Conservation (phyloP, 345 rosid genomes). For the Sonneratia caseolaris region DNA sequence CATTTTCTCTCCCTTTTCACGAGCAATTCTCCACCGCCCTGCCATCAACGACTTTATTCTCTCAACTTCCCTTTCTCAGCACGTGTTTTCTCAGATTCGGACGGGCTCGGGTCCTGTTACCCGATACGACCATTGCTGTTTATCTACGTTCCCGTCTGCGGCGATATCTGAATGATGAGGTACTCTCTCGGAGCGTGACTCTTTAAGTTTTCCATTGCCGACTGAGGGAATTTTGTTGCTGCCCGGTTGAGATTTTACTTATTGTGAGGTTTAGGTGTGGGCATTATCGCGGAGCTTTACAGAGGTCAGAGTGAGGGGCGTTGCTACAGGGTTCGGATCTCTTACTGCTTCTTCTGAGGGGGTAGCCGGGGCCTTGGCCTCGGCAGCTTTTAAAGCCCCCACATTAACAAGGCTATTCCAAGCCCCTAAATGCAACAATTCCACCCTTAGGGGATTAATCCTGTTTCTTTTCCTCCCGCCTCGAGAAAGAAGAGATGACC, state of each 20-base stretch:
- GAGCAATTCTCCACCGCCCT: neutral
- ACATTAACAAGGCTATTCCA: constrained; percentile 28
- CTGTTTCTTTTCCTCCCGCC: constrained; percentile 9
- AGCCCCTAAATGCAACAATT: constrained; percentile 6
- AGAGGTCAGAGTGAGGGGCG: constrained; percentile 11
- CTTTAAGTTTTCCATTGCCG: neutral
- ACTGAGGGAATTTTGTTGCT: neutral
- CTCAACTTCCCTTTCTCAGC: neutral
- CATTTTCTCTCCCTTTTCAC: constrained; percentile 9
- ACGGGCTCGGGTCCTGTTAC: neutral
- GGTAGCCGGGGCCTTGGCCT: constrained; percentile 99
- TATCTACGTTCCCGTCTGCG: neutral
- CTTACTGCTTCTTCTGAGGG: constrained; percentile 87
- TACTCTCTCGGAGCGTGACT: constrained; percentile 12
- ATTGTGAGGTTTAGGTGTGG: neutral
- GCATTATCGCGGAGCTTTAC: constrained; percentile 10
- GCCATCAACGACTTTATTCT: neutral
- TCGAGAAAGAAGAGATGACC: constrained; percentile 58
- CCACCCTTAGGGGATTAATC: constrained; percentile 11
- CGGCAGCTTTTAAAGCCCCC: constrained; percentile 99
- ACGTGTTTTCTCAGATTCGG: neutral
- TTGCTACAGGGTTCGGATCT: constrained; percentile 19
- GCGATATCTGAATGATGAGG: constrained; percentile 29
- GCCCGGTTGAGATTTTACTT: neutral
- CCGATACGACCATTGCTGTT: neutral